Conservation (phyloP, 208 protist genomes). For the Novymonas esmeraldas region DNA sequence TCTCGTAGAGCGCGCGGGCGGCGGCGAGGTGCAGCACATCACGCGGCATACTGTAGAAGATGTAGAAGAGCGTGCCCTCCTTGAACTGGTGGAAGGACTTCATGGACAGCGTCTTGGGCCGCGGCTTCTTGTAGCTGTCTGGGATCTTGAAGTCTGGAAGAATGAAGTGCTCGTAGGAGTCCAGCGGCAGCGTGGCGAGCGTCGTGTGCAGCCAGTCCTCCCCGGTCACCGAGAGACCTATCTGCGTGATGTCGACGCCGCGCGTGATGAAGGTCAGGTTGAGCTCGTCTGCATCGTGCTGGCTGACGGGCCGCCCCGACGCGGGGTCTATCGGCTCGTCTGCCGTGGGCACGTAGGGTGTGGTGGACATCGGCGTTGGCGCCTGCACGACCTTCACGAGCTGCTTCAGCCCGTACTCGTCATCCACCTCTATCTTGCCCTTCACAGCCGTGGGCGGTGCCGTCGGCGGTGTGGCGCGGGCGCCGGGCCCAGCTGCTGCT, state of each 20-base stretch:
- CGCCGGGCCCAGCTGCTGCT: conserved; percentile 1
- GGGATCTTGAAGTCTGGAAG: conserved; percentile 80
- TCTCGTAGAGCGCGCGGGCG: conserved; percentile 90
- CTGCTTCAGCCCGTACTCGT: conserved; percentile 68
- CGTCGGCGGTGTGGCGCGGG: neutral
- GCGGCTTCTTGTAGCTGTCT: conserved; percentile 80
- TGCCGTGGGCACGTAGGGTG: conserved; percentile 24
- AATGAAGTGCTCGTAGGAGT: conserved; percentile 65
- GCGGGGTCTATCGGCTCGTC: conserved; percentile 36
- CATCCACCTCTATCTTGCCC: conserved; percentile 60
- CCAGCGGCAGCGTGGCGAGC: conserved; percentile 65
- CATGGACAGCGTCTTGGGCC: conserved; percentile 73
- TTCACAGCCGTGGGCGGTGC: conserved; percentile 10
- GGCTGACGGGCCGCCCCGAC: conserved; percentile 42
- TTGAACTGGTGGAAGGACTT: conserved; percentile 91
- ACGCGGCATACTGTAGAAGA: conserved; percentile 98
- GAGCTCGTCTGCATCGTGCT: conserved; percentile 49
- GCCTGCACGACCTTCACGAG: conserved; percentile 48
- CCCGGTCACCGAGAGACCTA: conserved; percentile 70
- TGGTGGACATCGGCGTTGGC: conserved; percentile 37
- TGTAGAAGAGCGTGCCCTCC: conserved; percentile 98
- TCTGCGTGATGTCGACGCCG: conserved; percentile 73
- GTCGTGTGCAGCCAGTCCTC: conserved; percentile 75
- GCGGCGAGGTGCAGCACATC: conserved; percentile 96
- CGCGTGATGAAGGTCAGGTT: conserved; percentile 75